These are phyloP conservation scores for Stephania cephalantha DNA, from an alignment of 164 flowering plant species.

Conservation along the genomic window DNA sequence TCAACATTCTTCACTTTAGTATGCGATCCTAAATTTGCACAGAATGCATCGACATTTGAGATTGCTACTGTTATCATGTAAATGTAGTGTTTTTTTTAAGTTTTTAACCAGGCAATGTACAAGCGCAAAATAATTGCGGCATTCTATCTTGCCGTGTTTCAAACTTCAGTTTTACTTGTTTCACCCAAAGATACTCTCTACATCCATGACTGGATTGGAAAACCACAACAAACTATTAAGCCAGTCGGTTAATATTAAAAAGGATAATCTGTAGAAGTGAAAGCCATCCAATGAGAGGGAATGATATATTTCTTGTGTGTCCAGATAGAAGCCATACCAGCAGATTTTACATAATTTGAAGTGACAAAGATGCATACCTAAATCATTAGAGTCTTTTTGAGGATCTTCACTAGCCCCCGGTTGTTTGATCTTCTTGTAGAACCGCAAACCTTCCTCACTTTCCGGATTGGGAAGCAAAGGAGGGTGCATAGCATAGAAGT, in stretches of 20 bases:
- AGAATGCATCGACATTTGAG: no score
- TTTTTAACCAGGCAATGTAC: no score
- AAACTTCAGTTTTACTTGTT: neutral
- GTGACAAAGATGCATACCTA: slow-evolving; percentile 23
- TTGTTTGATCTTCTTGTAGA: slow-evolving; percentile 44
- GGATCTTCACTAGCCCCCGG: slow-evolving; percentile 19
- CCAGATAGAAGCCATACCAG: neutral
- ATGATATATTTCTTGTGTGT: no score
- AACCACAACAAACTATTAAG: neutral
- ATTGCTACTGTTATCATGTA: no score
- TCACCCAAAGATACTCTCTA: neutral
- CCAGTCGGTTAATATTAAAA: neutral
- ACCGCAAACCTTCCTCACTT: slow-evolving; percentile 54
- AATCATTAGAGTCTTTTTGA: slow-evolving; percentile 12
- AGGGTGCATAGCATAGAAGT: slow-evolving; percentile 88
- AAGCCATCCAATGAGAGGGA: neutral
- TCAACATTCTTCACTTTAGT: no score
- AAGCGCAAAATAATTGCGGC: neutral
- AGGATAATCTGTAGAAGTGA: neutral
- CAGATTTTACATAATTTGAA: neutral
- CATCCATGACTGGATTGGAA: neutral
- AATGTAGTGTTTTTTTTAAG: no score
- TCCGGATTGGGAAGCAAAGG: slow-evolving; percentile 90
- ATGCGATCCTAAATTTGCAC: no score
- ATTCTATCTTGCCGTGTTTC: neutral